Evolutionary conservation across 2,329 filamentous ascomycete species (phyloP).

Genomic region (Penicillium glabrum): DNA sequence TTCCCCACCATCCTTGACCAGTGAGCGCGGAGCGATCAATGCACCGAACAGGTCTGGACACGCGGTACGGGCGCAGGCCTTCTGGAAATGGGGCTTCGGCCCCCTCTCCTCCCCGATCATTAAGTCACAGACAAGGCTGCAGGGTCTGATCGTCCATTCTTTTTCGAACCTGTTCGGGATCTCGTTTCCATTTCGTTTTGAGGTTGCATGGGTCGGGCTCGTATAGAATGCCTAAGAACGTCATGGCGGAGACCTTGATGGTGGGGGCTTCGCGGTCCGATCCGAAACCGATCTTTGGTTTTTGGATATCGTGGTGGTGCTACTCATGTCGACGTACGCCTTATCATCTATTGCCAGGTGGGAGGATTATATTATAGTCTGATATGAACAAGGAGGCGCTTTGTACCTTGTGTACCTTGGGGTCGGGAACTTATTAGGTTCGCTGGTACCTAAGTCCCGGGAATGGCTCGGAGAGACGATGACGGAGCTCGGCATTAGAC

Average conservation of each 20-base stretch:
- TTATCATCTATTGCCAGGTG: background rate
- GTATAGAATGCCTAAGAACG: slow-evolving; percentile 4
- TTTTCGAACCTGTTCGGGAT: background rate
- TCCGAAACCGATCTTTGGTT: slow-evolving; percentile 13
- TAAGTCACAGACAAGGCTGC: background rate
- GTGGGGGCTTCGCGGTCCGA: slow-evolving; percentile 14
- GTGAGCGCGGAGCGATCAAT: slow-evolving; percentile 10
- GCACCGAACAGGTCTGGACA: slow-evolving; percentile 17
- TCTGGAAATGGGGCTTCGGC: slow-evolving; percentile 1
- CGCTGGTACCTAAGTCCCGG: background rate
- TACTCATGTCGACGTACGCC: background rate
- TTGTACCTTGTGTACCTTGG: background rate
- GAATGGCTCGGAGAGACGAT: background rate
- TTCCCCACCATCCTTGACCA: slow-evolving; percentile 3
- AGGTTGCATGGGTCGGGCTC: background rate
- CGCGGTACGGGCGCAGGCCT: slow-evolving; percentile 3
- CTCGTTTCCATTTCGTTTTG: background rate
- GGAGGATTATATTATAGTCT: background rate
- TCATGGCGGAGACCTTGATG: slow-evolving; percentile 6
- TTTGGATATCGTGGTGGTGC: background rate
- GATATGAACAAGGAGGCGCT: background rate
- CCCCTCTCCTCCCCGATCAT: background rate
- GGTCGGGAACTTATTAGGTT: background rate
- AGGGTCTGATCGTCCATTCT: background rate
- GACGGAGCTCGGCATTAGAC: background rate